Evolutionary conservation across 768 basidiomycete genomes (phyloP).

Genomic region (Holtermannia corniformis): DNA sequence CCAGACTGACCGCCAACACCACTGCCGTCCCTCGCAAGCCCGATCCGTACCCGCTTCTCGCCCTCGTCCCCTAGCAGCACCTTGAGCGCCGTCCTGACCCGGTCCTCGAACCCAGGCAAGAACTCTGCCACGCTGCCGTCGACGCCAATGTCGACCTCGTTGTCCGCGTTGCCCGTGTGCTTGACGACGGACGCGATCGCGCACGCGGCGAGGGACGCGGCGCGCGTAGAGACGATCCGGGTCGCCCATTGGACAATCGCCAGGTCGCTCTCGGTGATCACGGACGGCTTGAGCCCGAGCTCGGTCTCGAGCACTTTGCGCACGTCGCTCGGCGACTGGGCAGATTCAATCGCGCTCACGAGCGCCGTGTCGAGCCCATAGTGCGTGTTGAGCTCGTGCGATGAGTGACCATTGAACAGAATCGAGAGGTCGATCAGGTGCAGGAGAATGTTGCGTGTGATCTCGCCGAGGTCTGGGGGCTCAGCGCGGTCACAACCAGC

Average conservation of each 20-base stretch:
- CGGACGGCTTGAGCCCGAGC: slow-evolving; percentile 52
- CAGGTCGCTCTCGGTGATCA: slow-evolving; percentile 48
- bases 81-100: slow-evolving; percentile 64
- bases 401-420: slow-evolving; percentile 72
- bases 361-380: slow-evolving; percentile 94
- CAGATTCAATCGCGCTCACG: slow-evolving; percentile 70
- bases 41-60: slow-evolving; percentile 72
- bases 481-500: not conserved
- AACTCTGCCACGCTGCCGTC: slow-evolving; percentile 92
- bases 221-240: slow-evolving; percentile 66
- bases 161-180: slow-evolving; percentile 64
- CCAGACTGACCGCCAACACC: slow-evolving; percentile 78
- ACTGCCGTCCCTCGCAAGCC: slow-evolving; percentile 92
- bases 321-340: slow-evolving; percentile 49
- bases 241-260: slow-evolving; percentile 75
- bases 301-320: slow-evolving; percentile 52
- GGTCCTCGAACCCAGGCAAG: slow-evolving; percentile 75
- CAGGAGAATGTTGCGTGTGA: slow-evolving; percentile 73
- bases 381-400: slow-evolving; percentile 65
- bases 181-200: slow-evolving; percentile 76
- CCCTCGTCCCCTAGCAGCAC: slow-evolving; percentile 67
- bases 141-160: slow-evolving; percentile 67
- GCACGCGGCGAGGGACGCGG: slow-evolving; percentile 71
- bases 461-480: slow-evolving; percentile 83
- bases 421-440: slow-evolving; percentile 53